Conservation (phyloP, 306 rosid genomes). For the Hippophae tibetana region DNA sequence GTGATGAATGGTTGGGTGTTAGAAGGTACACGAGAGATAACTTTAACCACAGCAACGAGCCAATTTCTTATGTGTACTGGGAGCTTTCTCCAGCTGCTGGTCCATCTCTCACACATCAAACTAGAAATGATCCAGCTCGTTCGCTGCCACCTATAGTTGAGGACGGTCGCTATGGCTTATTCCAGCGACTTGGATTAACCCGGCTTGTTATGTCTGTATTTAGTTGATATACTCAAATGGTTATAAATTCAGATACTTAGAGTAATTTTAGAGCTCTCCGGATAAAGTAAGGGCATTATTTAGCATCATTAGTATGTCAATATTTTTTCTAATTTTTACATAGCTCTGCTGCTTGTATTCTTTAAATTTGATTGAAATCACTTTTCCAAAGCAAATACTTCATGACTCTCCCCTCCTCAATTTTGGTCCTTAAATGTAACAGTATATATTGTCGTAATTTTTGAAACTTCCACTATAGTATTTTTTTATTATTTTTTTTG, state of each 20-base stretch:
- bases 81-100: conserved; percentile 97
- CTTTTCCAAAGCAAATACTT: not conserved
- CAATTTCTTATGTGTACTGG: conserved; percentile 74
- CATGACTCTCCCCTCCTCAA: too few relatives aligned
- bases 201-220: conserved; percentile 68
- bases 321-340: conserved; percentile 6
- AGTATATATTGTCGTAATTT: too few relatives aligned
- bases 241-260: conserved; percentile 73
- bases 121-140: conserved; percentile 95
- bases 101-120: conserved; percentile 96
- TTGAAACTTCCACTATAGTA: too few relatives aligned
- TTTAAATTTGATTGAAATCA: conserved; percentile 13
- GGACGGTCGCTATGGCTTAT: conserved; percentile 86
- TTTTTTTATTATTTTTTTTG: too few relatives aligned
- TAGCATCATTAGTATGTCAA: conserved; percentile 23
- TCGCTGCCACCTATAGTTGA: conserved; percentile 67
- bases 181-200: conserved; percentile 67
- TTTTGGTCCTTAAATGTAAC: too few relatives aligned
- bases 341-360: conserved; percentile 13
- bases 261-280: conserved; percentile 32
- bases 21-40: conserved; percentile 80
- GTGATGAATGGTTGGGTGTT: conserved; percentile 98
- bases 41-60: conserved; percentile 69
- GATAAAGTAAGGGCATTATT: conserved; percentile 22
- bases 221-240: conserved; percentile 98